Evolutionary conservation across 345 rosid species (phyloP).

Genomic region (Eucalyptus sideroxylon): DNA sequence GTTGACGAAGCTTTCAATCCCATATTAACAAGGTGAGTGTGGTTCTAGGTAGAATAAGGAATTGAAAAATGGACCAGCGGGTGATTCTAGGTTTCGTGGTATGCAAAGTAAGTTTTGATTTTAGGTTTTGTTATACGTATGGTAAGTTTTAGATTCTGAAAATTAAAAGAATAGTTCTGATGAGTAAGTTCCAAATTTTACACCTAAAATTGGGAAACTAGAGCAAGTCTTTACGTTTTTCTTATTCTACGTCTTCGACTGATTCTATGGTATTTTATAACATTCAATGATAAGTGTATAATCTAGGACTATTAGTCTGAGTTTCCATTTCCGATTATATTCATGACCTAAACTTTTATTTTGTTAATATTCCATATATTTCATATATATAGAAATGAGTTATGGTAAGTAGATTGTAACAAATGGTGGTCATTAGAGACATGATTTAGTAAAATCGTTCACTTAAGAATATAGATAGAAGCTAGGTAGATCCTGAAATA

Average conservation of each 20-base stretch:
- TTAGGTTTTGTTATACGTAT: no score
- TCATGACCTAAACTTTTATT: neutral
- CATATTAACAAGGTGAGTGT: no score
- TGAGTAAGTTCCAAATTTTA: no score
- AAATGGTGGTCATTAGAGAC: neutral
- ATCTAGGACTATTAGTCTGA: neutral
- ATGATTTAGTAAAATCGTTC: no score
- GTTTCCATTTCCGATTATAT: neutral
- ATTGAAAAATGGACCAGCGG: no score
- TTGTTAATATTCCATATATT: neutral
- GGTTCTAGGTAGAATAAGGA: neutral
- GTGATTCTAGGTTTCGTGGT: no score
- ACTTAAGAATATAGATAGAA: no score
- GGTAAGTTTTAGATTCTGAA: neutral
- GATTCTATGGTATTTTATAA: no score
- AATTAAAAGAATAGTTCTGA: fast-evolving
- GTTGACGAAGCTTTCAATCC: neutral
- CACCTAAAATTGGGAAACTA: neutral
- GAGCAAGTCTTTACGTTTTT: no score
- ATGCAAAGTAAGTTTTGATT: no score
- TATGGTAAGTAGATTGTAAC: neutral
- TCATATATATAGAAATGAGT: neutral
- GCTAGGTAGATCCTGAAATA: neutral
- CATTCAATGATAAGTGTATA: neutral
- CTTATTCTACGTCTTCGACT: no score